Base-by-base conservation (phyloP, 192 early-diverging fungal genomes). In the Umbelopsis ramanniana region DNA sequence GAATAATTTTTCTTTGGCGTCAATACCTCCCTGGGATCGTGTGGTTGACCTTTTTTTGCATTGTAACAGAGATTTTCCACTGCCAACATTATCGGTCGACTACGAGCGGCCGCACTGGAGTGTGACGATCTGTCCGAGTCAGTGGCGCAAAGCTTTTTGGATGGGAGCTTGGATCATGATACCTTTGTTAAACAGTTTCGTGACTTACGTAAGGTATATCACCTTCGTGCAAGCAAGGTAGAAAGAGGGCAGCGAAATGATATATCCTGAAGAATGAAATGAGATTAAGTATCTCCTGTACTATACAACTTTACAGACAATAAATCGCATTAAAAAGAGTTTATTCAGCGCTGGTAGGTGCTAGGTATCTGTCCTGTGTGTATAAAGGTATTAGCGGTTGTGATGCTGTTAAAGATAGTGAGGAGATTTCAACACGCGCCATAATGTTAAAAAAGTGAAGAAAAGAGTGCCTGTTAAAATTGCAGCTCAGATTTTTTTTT, bases 111-210 rank as follows among this genome's bases (percentile, higher is more conserved):
- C 63, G 82, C 74, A 14, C 67, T 77, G 43, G 85, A 86, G 71
- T 86, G 79, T 8, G 85, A 86, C 47, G 85, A 86, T 23, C 22
- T 86, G 66, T 86, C 85, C 35, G 85, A 86, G 52, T 84, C 82
- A 1, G 72, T 86, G 1, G 81, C 82, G 21, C 83, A 86, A 47
- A 79, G 79, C 19, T 86, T 86, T 67, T 70, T 84, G 73, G 85
- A 86, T 38, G 85, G 85, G 71, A 82, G 78, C 29, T 52, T 86
- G 45, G 81, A 81, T 66, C 76, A 82, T 50, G 85, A 84, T 5
- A 75, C 68, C 1, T 86, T 86, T 70, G 82, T 84, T 26, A 77
- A 78, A 37, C 82, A 86, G 46, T 86, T 76, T 53, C 72, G 83
- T 37, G 85, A 86, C 3, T 70, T 84, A 22, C 72, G 83, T n/a